These are phyloP conservation scores for Didymella sp. DNA, from an alignment of 2,329 filamentous ascomycete species.

Conservation along the genomic window DNA sequence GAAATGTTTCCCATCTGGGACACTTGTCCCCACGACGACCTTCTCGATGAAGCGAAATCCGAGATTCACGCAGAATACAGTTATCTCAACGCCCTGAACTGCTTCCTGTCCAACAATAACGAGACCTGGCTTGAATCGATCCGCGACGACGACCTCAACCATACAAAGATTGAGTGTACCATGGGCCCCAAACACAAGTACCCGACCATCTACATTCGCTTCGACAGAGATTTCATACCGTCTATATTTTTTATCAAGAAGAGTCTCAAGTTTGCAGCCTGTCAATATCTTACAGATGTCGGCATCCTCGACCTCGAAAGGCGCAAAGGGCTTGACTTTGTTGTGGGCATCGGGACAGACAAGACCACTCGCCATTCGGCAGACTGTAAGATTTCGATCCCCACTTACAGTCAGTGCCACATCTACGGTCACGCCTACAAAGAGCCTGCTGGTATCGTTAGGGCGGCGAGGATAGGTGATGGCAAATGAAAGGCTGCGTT, in stretches of 20 bases:
- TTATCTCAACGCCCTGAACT: neutral
- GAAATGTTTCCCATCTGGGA: neutral
- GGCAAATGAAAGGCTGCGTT: neutral
- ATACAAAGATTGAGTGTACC: neutral
- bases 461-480: neutral
- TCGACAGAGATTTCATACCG: neutral
- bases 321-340: neutral
- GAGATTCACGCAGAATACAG: neutral
- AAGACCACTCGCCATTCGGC: neutral
- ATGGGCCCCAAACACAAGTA: neutral
- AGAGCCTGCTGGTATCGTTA: neutral
- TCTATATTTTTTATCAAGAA: neutral
- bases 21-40: neutral
- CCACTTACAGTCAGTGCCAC: neutral
- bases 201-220: neutral
- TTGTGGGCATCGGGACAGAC: neutral
- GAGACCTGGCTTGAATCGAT: neutral
- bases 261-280: neutral
- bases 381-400: neutral
- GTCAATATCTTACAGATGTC: neutral
- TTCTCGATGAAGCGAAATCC: neutral
- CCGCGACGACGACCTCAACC: neutral
- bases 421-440: neutral
- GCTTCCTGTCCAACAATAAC: neutral
- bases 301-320: neutral